Evolutionary conservation across 768 basidiomycete genomes (phyloP), one percentile per base, ranked within the genome.

Genomic region (Phaeolepiota aurea): DNA sequence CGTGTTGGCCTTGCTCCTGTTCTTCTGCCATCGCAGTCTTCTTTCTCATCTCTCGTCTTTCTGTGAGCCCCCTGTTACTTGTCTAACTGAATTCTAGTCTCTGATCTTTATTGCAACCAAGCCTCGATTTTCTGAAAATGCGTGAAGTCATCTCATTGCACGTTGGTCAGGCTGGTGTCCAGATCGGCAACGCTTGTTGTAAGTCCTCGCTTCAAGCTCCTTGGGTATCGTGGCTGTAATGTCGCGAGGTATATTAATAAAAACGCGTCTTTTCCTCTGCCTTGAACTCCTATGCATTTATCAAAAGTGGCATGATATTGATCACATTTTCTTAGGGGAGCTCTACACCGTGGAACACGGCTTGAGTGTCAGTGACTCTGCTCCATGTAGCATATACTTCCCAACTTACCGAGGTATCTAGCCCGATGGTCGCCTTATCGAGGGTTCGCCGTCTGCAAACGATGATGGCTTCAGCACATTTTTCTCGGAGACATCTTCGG

Each of bases 151-250:
- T 96, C 73, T 94, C 90, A 52, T 76, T 97, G 60, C 91, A 97
- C 69, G 93, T 98, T 61, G 94, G 94, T 58, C 96, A 99, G 73
- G 96, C 94, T 58, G 92, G 91, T 81, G 85, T 88, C 54, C 88
- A 91, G 73, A 87, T 91, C 56, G 93, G 94, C 58, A 98, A 98
- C 65, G 94, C 96, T 59, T 99, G 92, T 70, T 96, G 94, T 90
- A 69, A 74, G 88, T 85, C 43, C 49, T 44, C 53, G 47, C 49
- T 51, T 47, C 47, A 42, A 20, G 42, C 44, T 20, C 35, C 25
- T 36, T 33, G 32, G 42, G 22, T 35, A 43, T 20, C 34, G 15
- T 38, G 21, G 28, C 30, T 39, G 20, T 44, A 25, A 40, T 42
- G 47, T 49, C 51, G 46, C 48, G 51, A 51, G 46, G 38, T 42